Evolutionary conservation across 345 rosid genomes (phyloP), one percentile per base, ranked within the genome.

Genomic region (Citrus trifoliata): DNA sequence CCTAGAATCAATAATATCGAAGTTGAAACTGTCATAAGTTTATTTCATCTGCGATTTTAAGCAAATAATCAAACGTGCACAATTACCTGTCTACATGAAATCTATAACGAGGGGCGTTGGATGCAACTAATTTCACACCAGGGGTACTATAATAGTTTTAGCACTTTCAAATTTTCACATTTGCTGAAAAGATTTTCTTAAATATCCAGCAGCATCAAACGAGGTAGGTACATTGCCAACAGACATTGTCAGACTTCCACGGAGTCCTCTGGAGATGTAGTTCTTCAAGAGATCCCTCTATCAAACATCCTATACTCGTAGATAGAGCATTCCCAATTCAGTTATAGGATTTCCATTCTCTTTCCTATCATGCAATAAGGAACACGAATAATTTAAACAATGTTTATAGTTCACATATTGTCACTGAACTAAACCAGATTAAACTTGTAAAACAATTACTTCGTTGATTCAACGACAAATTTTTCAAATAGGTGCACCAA

Each of bases 401-500:
- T 53, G 67, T 37, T 13, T 24, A 13, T 73, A 14, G 76, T 59
- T 46, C 38, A 25, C 53, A 10, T 14, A 14, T 22, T 62, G 27
- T n/a, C 74, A 42, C 2, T 19, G 12, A 80, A 76, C 71, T 25
- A 3, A 58, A 70, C 19, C 71, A 25, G 37, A 76, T 22, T 33
- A 65, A 33, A 76, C 53, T 37, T 53, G 60, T 76, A 51, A 28
- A 63, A 48, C 35, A 32, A 25, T 19, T 33, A n/a, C 53, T 8
- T 33, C 4, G 7, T 60, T 67, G 70, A 46, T 18, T 62, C 40
- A 35, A 58, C 24, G 33, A 55, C 4, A 46, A 55, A 62, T 56
- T 30, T 71, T n/a, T 65, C 53, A 67, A 81, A 76, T 86, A 95
- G 97, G 98, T 95, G 72, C 98, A 93, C 80, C 98, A 95, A 84